Base-by-base conservation (phyloP, 2,329 filamentous ascomycete species). In the Fusarium luffae region DNA sequence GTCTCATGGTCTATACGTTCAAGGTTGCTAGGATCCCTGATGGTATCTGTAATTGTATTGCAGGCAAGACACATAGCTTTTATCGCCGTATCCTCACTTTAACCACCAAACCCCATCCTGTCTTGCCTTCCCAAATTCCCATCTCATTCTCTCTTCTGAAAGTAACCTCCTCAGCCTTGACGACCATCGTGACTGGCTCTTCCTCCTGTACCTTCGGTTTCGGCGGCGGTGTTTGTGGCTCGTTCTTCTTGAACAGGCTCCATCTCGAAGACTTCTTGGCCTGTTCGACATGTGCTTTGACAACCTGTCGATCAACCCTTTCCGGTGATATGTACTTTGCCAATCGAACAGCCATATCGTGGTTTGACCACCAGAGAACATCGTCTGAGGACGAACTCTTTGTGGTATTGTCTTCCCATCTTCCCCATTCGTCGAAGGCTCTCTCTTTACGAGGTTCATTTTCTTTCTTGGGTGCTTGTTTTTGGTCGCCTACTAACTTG, bases 101-200 rank as follows among this genome's bases (percentile, higher is more conserved):
- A 2, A 86, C 78, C 16, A 86, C 82, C 30, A 88, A 77, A 1
- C 81, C 85, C 79, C 82, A 87, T 4, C 85, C 86, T 3, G 79
- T 81, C 64, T 77, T 77, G 32, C 83, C 85, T 72, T 88, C 85
- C 80, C 82, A 85, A 2, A 88, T 75, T 0, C 85, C 85, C 71
- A 88, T 78, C 16, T 82, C 83, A 23, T 85, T 88, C 74, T 86
- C 81, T 47, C 74, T 74, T n/a, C 85, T 74, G 59, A 88, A 87
- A 0, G 84, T 83, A 3, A 86, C 80, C 67, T 86, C 82, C 50
- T 86, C 80, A 0, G 83, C 81, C 27, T 74, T 75, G 4, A 82
- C 81, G 4, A 70, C 75, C 80, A 87, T 84, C 7, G 68, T 76
- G 2, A 82, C 78, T 8, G 74, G 71, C 3, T 74, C 68, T 9